Base-by-base conservation (phyloP, 2,329 filamentous ascomycete species). In the Cordyceps javanica region DNA sequence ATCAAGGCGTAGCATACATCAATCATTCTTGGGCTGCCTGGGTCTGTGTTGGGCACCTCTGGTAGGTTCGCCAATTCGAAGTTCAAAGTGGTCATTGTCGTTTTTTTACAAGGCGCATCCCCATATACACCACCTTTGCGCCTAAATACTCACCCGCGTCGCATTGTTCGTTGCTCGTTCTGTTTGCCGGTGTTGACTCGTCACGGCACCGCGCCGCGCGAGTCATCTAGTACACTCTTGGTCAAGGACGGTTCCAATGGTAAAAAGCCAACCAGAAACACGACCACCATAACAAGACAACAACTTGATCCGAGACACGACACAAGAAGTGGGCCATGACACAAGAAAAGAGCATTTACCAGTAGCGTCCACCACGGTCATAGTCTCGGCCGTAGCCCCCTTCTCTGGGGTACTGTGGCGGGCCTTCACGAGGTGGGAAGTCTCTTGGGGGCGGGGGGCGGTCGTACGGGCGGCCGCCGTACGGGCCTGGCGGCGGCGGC, bases 401-500 rank as follows among this genome's bases (percentile, higher is more conserved):
- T 23, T 71, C 60, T 16, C 58, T 36, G 7, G 50, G 44, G 39
- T 59, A 56, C 21, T 70, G 74, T 52, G 75, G 73, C 26, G 69
- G 67, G 52, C 73, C 72, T 52, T 82, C 80, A 42, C 80, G 73
- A 9, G 79, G 74, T 36, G 77, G 77, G 57, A 77, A 77, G 61
- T 82, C 78, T 42, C 75, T 69, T 2, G 77, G 76, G 38, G 73
- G 71, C 34, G 78, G 78, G 19, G 81, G 79, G 56, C 84, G 81
- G 62, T 86, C 85, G 3, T 71, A 72, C 44, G 82, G 77, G 45
- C 79, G 80, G 62, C 81, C 82, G 63, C 73, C 75, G 65, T 87
- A 87, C 49, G 82, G 82, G 59, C 86, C 83, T 21, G 70, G 74
- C 51, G 85, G 80, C 56, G 86, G 79, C 50, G 84, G 82, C 62